These are phyloP conservation scores for Euphorbia tirucalli DNA, from an alignment of 345 rosid species.

Conservation along the genomic window DNA sequence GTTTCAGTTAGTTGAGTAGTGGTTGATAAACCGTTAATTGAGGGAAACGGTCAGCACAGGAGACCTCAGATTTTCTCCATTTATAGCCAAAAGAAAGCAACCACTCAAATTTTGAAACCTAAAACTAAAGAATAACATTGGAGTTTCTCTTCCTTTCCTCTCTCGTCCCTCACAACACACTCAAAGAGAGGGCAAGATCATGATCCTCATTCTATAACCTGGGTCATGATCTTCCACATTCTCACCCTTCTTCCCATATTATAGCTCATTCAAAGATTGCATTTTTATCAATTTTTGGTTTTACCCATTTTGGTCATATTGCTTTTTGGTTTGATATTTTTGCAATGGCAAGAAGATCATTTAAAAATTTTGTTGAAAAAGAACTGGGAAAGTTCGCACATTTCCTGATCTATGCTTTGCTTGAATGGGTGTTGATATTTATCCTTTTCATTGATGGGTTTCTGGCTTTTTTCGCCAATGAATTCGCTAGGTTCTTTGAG, in stretches of 20 bases:
- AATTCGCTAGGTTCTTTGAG: slow-evolving; percentile 73
- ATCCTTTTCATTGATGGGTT: slow-evolving; percentile 67
- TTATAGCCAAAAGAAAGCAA: slow-evolving; percentile 29
- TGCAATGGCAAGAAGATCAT: slow-evolving; percentile 56
- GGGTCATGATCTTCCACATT: slow-evolving; percentile 52
- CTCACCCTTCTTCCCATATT: slow-evolving; percentile 1
- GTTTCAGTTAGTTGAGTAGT: slow-evolving; percentile 11
- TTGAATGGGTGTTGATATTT: slow-evolving; percentile 73
- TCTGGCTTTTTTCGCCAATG: slow-evolving; percentile 58
- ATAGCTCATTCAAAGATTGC: neutral
- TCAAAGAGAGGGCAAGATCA: slow-evolving; percentile 36
- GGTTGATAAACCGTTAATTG: slow-evolving; percentile 50
- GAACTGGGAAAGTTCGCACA: slow-evolving; percentile 64
- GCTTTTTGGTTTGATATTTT: neutral
- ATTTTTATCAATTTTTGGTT: neutral
- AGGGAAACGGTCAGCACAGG: slow-evolving; percentile 26
- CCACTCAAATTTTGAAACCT: slow-evolving; percentile 33
- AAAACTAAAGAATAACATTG: slow-evolving; percentile 18
- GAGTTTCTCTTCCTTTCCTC: slow-evolving; percentile 18
- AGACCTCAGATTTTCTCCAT: slow-evolving; percentile 29
- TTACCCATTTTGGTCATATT: neutral
- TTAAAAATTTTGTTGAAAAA: slow-evolving; percentile 58
- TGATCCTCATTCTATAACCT: slow-evolving; percentile 33
- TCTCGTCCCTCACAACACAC: slow-evolving; percentile 5
- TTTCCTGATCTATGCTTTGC: slow-evolving; percentile 60